Conservation (phyloP, 106 monocot genomes). For the Dioscorea alata region DNA sequence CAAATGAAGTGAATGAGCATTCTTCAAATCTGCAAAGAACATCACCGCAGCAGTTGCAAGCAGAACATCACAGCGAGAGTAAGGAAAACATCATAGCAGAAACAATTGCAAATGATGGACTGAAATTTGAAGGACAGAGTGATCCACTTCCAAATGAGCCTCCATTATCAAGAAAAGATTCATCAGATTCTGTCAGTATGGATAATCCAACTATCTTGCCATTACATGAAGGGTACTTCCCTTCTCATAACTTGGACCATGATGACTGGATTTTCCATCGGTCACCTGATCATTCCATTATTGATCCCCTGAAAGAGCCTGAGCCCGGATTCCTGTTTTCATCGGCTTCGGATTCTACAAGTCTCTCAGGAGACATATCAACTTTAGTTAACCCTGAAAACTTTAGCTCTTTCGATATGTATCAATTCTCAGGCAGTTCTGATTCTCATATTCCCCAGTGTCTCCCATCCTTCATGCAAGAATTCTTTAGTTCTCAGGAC, state of each 20-base stretch:
- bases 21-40: not conserved
- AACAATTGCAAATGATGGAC: not conserved
- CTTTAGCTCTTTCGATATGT: conserved; percentile 20
- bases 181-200: conserved; percentile 10
- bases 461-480: conserved; percentile 30
- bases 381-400: conserved; percentile 28
- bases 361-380: conserved; percentile 42
- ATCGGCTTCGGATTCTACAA: conserved; percentile 29
- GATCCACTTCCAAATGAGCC: conserved; percentile 11
- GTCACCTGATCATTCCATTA: conserved; percentile 31
- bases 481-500: conserved; percentile 25
- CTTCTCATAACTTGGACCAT: conserved; percentile 21
- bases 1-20: conserved; percentile 13
- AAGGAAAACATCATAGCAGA: conserved; percentile 9
- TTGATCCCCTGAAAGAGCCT: not conserved
- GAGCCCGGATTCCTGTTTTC: conserved; percentile 9
- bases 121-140: conserved; percentile 3
- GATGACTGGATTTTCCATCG: conserved; percentile 23
- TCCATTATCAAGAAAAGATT: conserved; percentile 7
- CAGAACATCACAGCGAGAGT: conserved; percentile 1
- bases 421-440: conserved; percentile 22
- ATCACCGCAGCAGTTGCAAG: not conserved
- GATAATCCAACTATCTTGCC: conserved; percentile 1
- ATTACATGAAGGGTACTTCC: conserved; percentile 1
- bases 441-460: conserved; percentile 11